Conservation (phyloP, 2,329 filamentous ascomycete genomes). For the Alternaria triticimaculans region DNA sequence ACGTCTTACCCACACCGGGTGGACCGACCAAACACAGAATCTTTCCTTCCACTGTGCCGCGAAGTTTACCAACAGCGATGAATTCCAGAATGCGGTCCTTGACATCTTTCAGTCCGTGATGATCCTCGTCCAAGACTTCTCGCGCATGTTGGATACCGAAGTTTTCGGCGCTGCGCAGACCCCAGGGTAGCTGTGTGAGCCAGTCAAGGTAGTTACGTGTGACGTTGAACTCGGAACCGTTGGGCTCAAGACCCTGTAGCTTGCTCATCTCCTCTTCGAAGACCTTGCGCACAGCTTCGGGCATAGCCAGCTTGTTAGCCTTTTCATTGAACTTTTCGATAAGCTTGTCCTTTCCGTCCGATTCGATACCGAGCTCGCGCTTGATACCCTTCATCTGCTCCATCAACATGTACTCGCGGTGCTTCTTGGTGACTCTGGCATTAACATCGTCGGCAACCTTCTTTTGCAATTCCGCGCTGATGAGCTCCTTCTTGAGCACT, state of each 20-base stretch:
- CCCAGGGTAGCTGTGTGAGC: constrained; percentile 98
- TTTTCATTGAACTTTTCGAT: constrained; percentile 98
- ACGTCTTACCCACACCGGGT: constrained; percentile 97
- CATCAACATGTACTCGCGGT: constrained; percentile 98
- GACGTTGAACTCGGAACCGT: constrained; percentile 97
- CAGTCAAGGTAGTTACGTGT: constrained; percentile 98
- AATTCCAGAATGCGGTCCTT: constrained; percentile 98
- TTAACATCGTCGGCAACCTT: constrained; percentile 99
- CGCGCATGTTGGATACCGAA: constrained; percentile 93
- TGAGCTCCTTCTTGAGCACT: constrained; percentile 95
- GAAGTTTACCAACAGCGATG: constrained; percentile 95
- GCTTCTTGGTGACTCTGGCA: constrained; percentile 94
- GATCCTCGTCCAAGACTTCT: constrained; percentile 91
- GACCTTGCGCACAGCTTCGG: constrained; percentile 93
- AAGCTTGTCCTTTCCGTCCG: constrained; percentile 96
- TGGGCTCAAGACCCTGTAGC: constrained; percentile 90
- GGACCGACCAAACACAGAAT: constrained; percentile 97
- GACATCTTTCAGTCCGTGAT: constrained; percentile 96
- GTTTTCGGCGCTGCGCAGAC: constrained; percentile 92
- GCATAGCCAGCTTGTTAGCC: constrained; percentile 92
- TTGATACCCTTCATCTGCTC: constrained; percentile 99
- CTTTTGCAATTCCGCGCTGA: constrained; percentile 95
- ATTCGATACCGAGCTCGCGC: constrained; percentile 93
- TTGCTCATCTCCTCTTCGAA: constrained; percentile 99
- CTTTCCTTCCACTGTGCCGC: constrained; percentile 96